A percentile compares a stretch with the other conserved stretches of the same genome.
phyloP scores from a whole-genome alignment of 2,329 filamentous ascomycete genomes.

The Fusarium mundagurra region DNA sequence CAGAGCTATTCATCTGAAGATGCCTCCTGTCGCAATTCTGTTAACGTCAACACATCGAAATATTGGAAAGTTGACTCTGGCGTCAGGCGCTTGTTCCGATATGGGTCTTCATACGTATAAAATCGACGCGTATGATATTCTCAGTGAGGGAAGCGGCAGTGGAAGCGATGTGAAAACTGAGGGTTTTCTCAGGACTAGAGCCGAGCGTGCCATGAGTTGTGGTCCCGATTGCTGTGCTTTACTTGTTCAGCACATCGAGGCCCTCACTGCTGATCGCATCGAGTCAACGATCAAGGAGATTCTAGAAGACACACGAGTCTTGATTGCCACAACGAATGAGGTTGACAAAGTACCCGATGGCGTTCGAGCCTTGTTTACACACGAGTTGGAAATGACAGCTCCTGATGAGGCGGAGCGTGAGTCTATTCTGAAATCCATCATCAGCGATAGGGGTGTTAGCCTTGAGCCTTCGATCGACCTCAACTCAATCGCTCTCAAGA shows the following conservation, averaged over 20 bases:
- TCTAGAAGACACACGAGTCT: slow-evolving; percentile 78
- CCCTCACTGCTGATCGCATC: slow-evolving; percentile 90
- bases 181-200: slow-evolving; percentile 85
- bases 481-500: slow-evolving; percentile 88
- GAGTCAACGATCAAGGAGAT: slow-evolving; percentile 86
- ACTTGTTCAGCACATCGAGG: slow-evolving; percentile 90
- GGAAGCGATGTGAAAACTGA: slow-evolving; percentile 95
- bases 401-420: slow-evolving; percentile 94
- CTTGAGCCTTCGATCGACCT: slow-evolving; percentile 87
- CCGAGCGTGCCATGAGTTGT: slow-evolving; percentile 89
- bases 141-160: slow-evolving; percentile 85
- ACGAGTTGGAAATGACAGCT: slow-evolving; percentile 92
- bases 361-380: slow-evolving; percentile 89
- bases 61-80: slow-evolving; percentile 89
- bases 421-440: slow-evolving; percentile 81
- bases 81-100: slow-evolving; percentile 81
- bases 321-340: slow-evolving; percentile 94
- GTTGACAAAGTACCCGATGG: slow-evolving; percentile 94
- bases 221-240: slow-evolving; percentile 85
- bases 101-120: slow-evolving; percentile 89
- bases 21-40: slow-evolving; percentile 89
- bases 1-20: slow-evolving; percentile 83
- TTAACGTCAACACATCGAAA: slow-evolving; percentile 91
- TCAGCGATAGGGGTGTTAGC: slow-evolving; percentile 79
- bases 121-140: slow-evolving; percentile 91